A percentile compares a stretch with the other conserved stretches of the same genome.
Evolutionary conservation across 1,139 yeast species (phyloP).

Genomic region (Yarrowia galli): DNA sequence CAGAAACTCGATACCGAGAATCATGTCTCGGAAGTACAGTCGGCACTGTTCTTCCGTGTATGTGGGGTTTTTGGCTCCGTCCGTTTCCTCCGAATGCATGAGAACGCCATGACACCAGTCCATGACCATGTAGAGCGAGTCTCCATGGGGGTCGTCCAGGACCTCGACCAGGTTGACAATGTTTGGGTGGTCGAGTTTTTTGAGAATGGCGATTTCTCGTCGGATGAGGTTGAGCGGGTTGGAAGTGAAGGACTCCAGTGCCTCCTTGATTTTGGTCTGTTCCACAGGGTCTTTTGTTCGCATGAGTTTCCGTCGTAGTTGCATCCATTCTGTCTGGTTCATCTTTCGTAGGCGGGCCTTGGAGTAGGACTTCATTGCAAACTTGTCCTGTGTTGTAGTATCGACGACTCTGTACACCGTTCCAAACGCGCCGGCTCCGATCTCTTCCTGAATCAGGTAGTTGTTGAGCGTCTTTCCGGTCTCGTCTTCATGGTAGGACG

Average conservation of each 20-base stretch:
- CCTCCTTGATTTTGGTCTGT: conserved; percentile 39
- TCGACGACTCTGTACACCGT: conserved; percentile 86
- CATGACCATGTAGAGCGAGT: conserved; percentile 73
- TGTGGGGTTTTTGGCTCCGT: conserved; percentile 44
- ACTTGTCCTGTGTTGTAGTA: conserved; percentile 52
- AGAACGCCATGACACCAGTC: conserved; percentile 69
- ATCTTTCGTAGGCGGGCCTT: conserved; percentile 55
- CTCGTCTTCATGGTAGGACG: conserved; percentile 49
- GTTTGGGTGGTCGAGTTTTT: conserved; percentile 79
- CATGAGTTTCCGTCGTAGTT: conserved; percentile 44
- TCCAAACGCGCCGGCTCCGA: conserved; percentile 93
- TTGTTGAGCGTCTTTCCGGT: conserved; percentile 52
- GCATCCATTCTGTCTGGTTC: conserved; percentile 54
- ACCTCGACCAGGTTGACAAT: conserved; percentile 88
- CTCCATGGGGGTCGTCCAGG: conserved; percentile 70
- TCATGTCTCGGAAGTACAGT: conserved; percentile 73
- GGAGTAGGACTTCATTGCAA: conserved; percentile 75
- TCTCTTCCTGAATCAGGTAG: conserved; percentile 66
- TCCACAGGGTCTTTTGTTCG: conserved; percentile 30
- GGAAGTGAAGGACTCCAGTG: conserved; percentile 37
- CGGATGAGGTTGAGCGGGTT: conserved; percentile 56
- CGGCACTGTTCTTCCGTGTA: conserved; percentile 54
- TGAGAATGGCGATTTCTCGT: conserved; percentile 85
- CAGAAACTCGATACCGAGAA: conserved; percentile 86
- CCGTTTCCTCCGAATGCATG: conserved; percentile 46